Evolutionary conservation across 495 filamentous ascomycete species (phyloP), one percentile per base, ranked within the genome.

Genomic region (Astrothelium macrocarpum): DNA sequence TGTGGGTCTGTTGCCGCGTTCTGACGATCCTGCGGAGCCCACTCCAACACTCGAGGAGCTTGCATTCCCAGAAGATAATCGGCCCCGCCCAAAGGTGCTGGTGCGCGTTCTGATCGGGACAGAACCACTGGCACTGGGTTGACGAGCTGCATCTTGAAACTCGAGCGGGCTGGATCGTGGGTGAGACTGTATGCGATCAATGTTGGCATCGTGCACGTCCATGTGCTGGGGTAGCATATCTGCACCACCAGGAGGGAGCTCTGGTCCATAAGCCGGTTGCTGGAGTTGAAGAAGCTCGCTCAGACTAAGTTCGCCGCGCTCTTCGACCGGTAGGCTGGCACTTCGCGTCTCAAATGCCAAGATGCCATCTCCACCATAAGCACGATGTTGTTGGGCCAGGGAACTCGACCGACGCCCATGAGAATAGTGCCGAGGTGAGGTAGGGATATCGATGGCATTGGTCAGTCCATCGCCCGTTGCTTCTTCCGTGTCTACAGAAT

Each of bases 391-490:
- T 65, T 90, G 87, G n/a, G 87, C 87, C 12, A 86, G 88, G 28
- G 90, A 95, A 73, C 86, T 92, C 20, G 90, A 85, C 53, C 89
- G 80, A 32, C 90, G 84, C 60, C 78, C 81, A 62, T 80, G 75
- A 32, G 84, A 83, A 58, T 76, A 89, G 43, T 75, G 76, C 3
- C 86, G 78, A 2, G 90, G 89, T 0, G 90, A 93, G 0, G 85
- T 85, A 1, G 90, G 90, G 26, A 95, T 95, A 61, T 91, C 86
- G 59, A 95, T 94, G 1, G 90, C 87, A 45, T 78, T 87, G 2
- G 86, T 85, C 2, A 72, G 72, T 64, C 68, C 66, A n/a, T 65
- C 53, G 39, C 49, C 26, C 18, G 67, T 53, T 26, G 53, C 62
- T 29, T 56, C 64, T 1, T 36, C 64, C 63, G 49, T 7, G 20